phyloP scores from a whole-genome alignment of 345 rosid species.

The Eucalyptus melliodora region DNA sequence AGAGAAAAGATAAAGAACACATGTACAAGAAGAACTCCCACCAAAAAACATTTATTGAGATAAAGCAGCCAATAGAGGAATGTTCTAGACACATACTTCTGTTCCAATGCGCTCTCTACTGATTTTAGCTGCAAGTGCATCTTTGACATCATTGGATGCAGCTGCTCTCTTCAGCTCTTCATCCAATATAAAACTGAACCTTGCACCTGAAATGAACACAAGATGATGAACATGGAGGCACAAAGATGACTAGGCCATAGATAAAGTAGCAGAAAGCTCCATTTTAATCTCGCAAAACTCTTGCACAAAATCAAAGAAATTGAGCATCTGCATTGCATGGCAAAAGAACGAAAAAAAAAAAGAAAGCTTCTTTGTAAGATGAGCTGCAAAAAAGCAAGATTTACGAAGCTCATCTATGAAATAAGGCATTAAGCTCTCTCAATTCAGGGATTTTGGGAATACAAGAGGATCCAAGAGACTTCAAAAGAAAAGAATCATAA shows the following conservation, averaged over 20 bases:
- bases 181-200: constrained; percentile 66
- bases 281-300: neutral
- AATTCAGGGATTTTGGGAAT: neutral
- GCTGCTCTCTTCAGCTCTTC: constrained; percentile 71
- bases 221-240: neutral
- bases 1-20: neutral
- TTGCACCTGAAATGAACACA: constrained; percentile 50
- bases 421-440: neutral
- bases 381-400: neutral
- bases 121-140: constrained; percentile 71
- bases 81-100: constrained; percentile 40
- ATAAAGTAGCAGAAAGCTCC: neutral
- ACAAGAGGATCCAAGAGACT: neutral
- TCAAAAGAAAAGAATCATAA: neutral
- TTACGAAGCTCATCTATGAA: neutral
- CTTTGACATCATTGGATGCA: constrained; percentile 60
- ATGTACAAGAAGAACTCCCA: neutral
- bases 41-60: neutral
- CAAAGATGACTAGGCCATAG: neutral
- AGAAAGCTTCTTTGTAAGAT: neutral
- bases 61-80: neutral
- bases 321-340: neutral
- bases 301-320: neutral
- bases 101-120: constrained; percentile 89
- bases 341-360: neutral